Evolutionary conservation across 169 alveolate genomes (phyloP), one percentile per base, ranked within the genome.

Genomic region (Eimeria mitis): DNA sequence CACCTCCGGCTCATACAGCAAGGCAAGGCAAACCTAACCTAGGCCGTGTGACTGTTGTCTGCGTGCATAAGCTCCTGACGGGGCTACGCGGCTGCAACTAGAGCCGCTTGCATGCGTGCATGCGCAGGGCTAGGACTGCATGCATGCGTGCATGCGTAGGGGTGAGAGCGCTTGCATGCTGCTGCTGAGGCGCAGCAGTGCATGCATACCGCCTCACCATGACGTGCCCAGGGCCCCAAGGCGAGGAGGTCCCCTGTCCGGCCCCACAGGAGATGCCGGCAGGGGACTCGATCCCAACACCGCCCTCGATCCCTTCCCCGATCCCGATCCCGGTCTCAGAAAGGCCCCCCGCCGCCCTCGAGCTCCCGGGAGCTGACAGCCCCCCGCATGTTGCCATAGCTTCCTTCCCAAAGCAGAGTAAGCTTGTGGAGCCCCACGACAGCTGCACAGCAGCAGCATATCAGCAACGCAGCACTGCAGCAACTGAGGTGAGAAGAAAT

Each of bases 341-440:
- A 5, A 9, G 56, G 54, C 52, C 83, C 31, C 83, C 83, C 23
- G 54, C 31, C 13, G 83, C 56, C 83, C 47, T 73, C 83, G 76
- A 59, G 6, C 75, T 83, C 34, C 40, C 13, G n/a, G 40, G 65
- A 9, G 91, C 91, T 19, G 75, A 83, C 54, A 83, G 91, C 54
- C 91, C 91, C 19, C n/a, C 75, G 14, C 91, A 83, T 44, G 31
- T 83, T 34, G n/a, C 91, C 47, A 56, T 52, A 14, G 47, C 91
- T 3, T 44, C 76, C 75, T 76, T 54, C 78, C 91, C 91, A 0
- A 34, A 21, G 31, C 75, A 16, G 23, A n/a, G 91, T 83, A 70
- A 52, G 91, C 34, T 21, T 21, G 23, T 71, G 52, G 0, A 19
- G 44, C 19, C 73, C 56, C 56, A 9, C 4, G 16, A 49, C 16